phyloP scores from a whole-genome alignment of 768 basidiomycete species.

The Krasilnikovozyma curviuscula region DNA sequence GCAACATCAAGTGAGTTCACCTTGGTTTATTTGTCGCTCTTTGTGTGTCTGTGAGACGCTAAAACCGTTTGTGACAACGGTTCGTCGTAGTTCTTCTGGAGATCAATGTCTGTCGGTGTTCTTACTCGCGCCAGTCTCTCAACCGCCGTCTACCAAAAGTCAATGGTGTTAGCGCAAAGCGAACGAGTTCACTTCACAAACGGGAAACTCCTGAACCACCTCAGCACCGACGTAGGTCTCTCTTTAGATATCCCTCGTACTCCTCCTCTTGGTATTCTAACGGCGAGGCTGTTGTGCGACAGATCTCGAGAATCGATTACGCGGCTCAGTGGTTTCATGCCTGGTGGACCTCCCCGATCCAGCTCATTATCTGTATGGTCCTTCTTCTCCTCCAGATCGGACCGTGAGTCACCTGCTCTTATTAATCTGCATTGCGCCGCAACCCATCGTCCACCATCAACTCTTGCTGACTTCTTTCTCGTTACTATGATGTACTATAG shows the following conservation, averaged over 20 bases:
- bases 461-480: too few species aligned
- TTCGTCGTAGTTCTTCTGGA: slow-evolving; percentile 27
- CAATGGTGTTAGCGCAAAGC: background rate
- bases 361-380: slow-evolving; percentile 5
- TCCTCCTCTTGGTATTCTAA: background rate
- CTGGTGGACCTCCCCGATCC: slow-evolving; percentile 2
- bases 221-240: slow-evolving; percentile 39
- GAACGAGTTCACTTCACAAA: slow-evolving; percentile 16
- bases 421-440: too few species aligned
- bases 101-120: slow-evolving; percentile 23
- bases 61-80: too few species aligned
- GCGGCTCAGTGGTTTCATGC: slow-evolving; percentile 37
- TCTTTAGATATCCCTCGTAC: too few species aligned
- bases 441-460: too few species aligned
- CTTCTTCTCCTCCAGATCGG: slow-evolving; percentile 34
- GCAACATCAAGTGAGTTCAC: slow-evolving; percentile 19
- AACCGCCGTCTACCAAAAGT: slow-evolving; percentile 17
- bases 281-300: background rate
- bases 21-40: background rate
- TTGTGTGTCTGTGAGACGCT: background rate
- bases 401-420: too few species aligned
- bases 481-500: too few species aligned
- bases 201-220: slow-evolving; percentile 26
- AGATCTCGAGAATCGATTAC: slow-evolving; percentile 25
- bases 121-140: slow-evolving; percentile 21